Conservation (phyloP, 1,284 basidiomycete genomes). For the Somion occarium region DNA sequence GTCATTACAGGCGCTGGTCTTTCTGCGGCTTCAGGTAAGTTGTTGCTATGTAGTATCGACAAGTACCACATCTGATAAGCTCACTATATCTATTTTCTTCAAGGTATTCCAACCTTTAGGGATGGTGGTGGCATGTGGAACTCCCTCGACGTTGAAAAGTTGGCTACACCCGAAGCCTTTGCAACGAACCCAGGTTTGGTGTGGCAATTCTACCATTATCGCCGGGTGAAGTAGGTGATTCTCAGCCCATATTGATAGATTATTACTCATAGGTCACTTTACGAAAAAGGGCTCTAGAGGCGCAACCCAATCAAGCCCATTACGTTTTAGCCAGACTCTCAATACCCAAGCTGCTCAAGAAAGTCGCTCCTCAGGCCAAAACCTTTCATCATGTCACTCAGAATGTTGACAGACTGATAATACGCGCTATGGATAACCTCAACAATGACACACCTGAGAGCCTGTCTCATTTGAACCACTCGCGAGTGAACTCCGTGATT, state of each 20-base stretch:
- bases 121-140: slow-evolving; percentile 39
- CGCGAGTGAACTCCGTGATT: slow-evolving; percentile 31
- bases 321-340: slow-evolving; percentile 26
- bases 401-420: slow-evolving; percentile 36
- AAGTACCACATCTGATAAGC: background rate
- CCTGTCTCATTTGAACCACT: background rate
- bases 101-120: slow-evolving; percentile 62
- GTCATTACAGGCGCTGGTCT: slow-evolving; percentile 57
- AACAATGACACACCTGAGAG: background rate
- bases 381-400: slow-evolving; percentile 33
- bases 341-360: slow-evolving; percentile 16
- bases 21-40: slow-evolving; percentile 50
- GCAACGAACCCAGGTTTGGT: slow-evolving; percentile 30
- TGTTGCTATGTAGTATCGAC: background rate
- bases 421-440: slow-evolving; percentile 20
- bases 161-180: slow-evolving; percentile 40
- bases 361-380: slow-evolving; percentile 13
- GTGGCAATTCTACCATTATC: slow-evolving; percentile 40
- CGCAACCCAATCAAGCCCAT: slow-evolving; percentile 33
- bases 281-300: slow-evolving; percentile 24
- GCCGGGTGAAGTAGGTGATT: slow-evolving; percentile 26
- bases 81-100: no score
- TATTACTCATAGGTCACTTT: no score
- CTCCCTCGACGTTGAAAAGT: slow-evolving; percentile 26
- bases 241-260: background rate